Conservation (phyloP, 352 stramenopile species). For the Phytophthora pinifolia region DNA sequence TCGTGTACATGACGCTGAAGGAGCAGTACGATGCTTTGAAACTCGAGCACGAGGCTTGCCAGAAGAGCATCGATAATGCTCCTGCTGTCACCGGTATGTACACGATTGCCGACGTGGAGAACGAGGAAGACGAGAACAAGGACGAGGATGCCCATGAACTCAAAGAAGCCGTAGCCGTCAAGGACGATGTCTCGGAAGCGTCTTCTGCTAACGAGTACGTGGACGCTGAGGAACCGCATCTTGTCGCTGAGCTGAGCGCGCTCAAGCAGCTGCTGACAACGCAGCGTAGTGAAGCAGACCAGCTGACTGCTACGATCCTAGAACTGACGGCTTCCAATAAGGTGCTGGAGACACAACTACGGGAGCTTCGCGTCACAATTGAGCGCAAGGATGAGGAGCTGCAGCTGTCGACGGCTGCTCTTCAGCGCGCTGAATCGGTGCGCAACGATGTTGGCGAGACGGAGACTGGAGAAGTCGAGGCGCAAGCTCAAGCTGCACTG, state of each 20-base stretch:
- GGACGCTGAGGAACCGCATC: slow-evolving; percentile 55
- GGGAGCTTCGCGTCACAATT: slow-evolving; percentile 19
- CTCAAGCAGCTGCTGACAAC: slow-evolving; percentile 37
- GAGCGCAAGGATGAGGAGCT: slow-evolving; percentile 27
- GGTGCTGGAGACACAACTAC: slow-evolving; percentile 25
- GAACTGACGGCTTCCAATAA: slow-evolving; percentile 25
- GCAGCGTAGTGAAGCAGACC: slow-evolving; percentile 23
- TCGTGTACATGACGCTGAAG: slow-evolving; percentile 50
- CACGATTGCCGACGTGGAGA: slow-evolving; percentile 26
- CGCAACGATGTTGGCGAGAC: slow-evolving; percentile 23
- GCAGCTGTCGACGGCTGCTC: slow-evolving; percentile 20
- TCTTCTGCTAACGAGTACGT: slow-evolving; percentile 60
- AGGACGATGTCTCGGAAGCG: slow-evolving; percentile 42
- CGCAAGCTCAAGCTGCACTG: slow-evolving; percentile 27
- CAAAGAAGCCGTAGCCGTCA: slow-evolving; percentile 16
- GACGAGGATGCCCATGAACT: background rate
- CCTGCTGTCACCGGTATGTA: slow-evolving; percentile 10
- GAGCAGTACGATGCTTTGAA: slow-evolving; percentile 54
- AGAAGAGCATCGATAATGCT: slow-evolving; percentile 9
- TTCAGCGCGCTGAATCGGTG: slow-evolving; percentile 19
- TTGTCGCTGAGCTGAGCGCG: slow-evolving; percentile 52
- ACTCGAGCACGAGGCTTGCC: slow-evolving; percentile 41
- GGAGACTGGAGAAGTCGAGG: slow-evolving; percentile 19
- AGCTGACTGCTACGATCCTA: slow-evolving; percentile 23
- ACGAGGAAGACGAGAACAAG: slow-evolving; percentile 25